phyloP scores from a whole-genome alignment of 2,329 filamentous ascomycete genomes.

The Anisogramma anomala region DNA sequence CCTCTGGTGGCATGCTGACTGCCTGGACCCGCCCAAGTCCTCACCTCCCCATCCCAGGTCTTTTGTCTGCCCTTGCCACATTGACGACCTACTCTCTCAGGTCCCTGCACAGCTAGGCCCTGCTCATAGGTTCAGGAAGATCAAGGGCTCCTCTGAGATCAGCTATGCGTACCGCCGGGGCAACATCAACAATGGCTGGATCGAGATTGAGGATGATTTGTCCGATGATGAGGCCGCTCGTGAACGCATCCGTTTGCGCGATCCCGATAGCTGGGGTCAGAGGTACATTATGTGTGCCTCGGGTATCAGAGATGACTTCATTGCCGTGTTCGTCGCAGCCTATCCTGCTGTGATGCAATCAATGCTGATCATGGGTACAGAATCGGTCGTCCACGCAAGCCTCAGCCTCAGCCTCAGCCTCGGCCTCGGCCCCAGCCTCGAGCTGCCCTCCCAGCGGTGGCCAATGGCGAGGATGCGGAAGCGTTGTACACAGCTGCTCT shows the following conservation, averaged over 20 bases:
- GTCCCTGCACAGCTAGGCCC: constrained; percentile 45
- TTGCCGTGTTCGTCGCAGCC: constrained; percentile 5
- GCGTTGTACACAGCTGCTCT: constrained; percentile 3
- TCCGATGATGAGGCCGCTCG: constrained; percentile 16
- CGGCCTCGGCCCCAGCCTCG: neutral
- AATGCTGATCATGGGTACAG: neutral
- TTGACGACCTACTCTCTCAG: constrained; percentile 59
- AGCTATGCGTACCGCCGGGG: constrained; percentile 49
- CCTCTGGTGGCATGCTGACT: constrained; percentile 84
- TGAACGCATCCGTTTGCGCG: constrained; percentile 23
- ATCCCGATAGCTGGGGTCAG: constrained; percentile 7
- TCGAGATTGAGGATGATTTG: constrained; percentile 54
- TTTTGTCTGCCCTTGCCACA: constrained; percentile 84
- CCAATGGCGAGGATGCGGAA: neutral
- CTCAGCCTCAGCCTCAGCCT: neutral
- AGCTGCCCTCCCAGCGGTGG: neutral
- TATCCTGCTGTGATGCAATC: neutral
- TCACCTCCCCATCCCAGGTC: constrained; percentile 64
- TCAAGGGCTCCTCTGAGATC: constrained; percentile 43
- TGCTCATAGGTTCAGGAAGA: constrained; percentile 49
- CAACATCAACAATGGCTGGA: constrained; percentile 56
- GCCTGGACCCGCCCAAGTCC: constrained; percentile 71
- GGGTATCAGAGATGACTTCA: constrained; percentile 12
- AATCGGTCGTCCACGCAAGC: neutral
- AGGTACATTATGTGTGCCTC: neutral